Base-by-base conservation (phyloP, 352 stramenopile genomes). In the Achlya hypogyna region DNA sequence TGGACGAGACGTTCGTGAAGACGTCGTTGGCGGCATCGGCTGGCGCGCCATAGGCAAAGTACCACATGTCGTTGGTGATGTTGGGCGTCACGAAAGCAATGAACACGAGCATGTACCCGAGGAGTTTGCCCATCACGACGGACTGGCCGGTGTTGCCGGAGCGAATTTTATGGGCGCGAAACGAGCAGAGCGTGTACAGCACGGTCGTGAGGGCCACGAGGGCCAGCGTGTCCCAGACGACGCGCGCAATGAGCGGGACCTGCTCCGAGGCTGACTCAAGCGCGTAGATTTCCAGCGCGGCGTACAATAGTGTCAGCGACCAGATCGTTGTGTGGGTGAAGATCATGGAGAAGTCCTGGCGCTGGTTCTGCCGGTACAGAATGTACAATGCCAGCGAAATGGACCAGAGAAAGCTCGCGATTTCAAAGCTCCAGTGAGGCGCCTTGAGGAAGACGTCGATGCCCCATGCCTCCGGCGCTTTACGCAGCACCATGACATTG, bases 351-450 rank as follows among this genome's bases (percentile, higher is more conserved):
- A 93, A 91, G 25, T 69, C 74, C 34, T 76, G 68, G 34, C 78
- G 71, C 40, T 86, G 75, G 20, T 71, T 66, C 40, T 74, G 71
- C 69, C 84, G 85, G 56, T 78, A 79, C 32, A 64, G 34, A 67
- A 93, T 91, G 72, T 93, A 93, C 23, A 92, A 53, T 0, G 75
- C 83, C 29, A 93, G 72, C 28, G 76, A 80, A 18, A 75, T 79
- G 49, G 91, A 83, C 85, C 85, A 93, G 43, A 79, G 86, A 53
- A 92, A 92, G 49, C 80, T 87, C 23, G 85, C 79, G 31, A 93
- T 74, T 67, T 93, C 78, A n/a, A 75, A 79, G 67, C 76, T 80
- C 81, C 82, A 89, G 45, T 92, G 85, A 22, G 85, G 85, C 2
- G 77, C 81, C 53, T 80, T 72, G 0, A 78, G 76, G 63, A 93